Conservation (phyloP, 2,329 filamentous ascomycete species). For the Pseudonectria buxi region DNA sequence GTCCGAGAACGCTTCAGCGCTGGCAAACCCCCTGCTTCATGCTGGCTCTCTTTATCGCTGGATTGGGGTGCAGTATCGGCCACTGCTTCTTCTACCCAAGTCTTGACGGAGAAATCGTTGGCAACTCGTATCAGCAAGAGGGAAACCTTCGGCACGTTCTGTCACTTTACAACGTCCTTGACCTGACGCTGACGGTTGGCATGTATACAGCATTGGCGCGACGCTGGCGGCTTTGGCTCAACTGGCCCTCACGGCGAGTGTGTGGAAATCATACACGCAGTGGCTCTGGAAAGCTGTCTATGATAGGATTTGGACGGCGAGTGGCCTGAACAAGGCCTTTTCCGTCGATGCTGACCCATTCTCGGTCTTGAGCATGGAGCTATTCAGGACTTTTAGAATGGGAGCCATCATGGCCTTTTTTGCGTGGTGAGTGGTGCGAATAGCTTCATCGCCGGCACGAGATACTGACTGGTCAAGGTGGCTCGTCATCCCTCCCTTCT, state of each 20-base stretch:
- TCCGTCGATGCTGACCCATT: neutral
- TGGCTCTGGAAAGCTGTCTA: conserved; percentile 7
- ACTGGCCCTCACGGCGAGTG: conserved; percentile 2
- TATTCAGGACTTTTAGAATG: conserved; percentile 1
- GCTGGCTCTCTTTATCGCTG: neutral
- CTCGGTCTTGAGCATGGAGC: neutral
- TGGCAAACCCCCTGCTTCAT: neutral
- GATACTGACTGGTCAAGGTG: neutral
- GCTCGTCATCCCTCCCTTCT: neutral
- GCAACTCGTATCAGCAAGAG: neutral
- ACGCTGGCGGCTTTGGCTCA: conserved; percentile 1
- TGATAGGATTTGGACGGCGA: conserved; percentile 1
- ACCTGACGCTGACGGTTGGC: no score
- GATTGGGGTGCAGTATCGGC: neutral
- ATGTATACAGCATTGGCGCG: no score
- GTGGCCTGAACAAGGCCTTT: conserved; percentile 6
- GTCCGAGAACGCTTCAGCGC: no score
- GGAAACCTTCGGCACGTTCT: neutral
- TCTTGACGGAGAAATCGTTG: neutral
- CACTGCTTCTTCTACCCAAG: conserved; percentile 1
- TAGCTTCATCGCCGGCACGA: no score
- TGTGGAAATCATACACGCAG: conserved; percentile 5
- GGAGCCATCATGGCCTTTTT: conserved; percentile 1
- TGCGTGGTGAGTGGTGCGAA: neutral
- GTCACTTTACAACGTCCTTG: no score